Percentiles rank a stretch among this genome's conserved stretches.
phyloP scores from a whole-genome alignment of 2,329 filamentous ascomycete species.

The Periconia digitata region DNA sequence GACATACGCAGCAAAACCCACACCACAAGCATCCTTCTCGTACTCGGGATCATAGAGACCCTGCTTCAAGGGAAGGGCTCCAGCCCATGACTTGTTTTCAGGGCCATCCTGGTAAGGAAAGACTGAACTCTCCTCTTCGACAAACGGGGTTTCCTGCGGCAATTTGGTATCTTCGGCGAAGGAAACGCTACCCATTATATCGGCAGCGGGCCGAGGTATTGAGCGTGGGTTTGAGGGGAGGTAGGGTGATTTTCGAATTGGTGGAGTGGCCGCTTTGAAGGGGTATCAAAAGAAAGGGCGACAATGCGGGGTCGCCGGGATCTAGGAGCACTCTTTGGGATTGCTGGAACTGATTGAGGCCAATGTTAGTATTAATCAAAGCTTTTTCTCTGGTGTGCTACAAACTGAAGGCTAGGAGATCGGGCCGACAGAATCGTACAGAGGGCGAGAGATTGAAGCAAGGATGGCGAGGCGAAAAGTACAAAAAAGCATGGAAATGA shows the following conservation, averaged over 20 bases:
- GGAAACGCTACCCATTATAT: constrained; percentile 58
- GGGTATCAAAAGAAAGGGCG: constrained; percentile 22
- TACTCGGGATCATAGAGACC: constrained; percentile 94
- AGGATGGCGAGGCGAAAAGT: not conserved
- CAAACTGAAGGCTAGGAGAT: not conserved
- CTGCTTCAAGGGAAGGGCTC: constrained; percentile 95
- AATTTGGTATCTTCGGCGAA: constrained; percentile 55
- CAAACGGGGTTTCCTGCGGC: constrained; percentile 50
- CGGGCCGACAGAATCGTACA: not conserved
- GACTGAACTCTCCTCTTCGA: constrained; percentile 62
- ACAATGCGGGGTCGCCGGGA: constrained; percentile 27
- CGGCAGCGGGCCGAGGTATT: constrained; percentile 52
- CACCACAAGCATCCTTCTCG: constrained; percentile 99
- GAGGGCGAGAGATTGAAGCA: not conserved
- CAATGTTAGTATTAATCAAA: constrained; percentile 7
- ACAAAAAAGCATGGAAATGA: not conserved
- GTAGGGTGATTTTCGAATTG: constrained; percentile 9
- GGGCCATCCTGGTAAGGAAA: constrained; percentile 81
- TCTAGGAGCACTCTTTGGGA: constrained; percentile 21
- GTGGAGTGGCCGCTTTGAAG: constrained; percentile 8
- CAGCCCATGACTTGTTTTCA: constrained; percentile 91
- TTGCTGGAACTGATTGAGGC: constrained; percentile 18
- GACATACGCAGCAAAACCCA: constrained; percentile 93
- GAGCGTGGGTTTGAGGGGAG: constrained; percentile 19
- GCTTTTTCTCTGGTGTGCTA: not conserved